Evolutionary conservation across 345 rosid genomes (phyloP).

Genomic region (Populus nigra): DNA sequence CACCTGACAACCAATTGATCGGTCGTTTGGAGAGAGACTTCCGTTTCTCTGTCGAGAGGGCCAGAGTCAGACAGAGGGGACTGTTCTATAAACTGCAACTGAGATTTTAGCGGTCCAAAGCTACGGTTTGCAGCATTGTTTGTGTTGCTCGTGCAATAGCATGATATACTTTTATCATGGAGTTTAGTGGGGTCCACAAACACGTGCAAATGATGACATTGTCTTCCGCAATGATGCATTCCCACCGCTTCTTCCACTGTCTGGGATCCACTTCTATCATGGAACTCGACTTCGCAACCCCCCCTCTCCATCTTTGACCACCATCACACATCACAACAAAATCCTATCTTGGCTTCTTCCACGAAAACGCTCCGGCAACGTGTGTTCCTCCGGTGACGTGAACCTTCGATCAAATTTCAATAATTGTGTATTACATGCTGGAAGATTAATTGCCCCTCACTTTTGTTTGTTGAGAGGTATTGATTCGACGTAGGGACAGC

Average conservation of each 20-base stretch:
- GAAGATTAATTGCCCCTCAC: too few relatives aligned
- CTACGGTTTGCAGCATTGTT: not conserved
- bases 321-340: not conserved
- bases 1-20: too few relatives aligned
- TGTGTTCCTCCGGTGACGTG: not conserved
- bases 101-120: not conserved
- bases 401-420: not conserved
- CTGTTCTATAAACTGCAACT: not conserved
- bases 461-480: not conserved
- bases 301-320: conserved; percentile 43
- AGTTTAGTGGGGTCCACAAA: conserved; percentile 35
- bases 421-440: too few relatives aligned
- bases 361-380: not conserved
- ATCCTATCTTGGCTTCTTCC: not conserved
- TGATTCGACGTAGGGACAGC: not conserved
- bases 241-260: conserved; percentile 67
- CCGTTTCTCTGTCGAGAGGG: too few relatives aligned
- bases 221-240: conserved; percentile 56
- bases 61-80: too few relatives aligned
- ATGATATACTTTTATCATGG: not conserved
- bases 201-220: conserved; percentile 63
- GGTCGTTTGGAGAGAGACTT: too few relatives aligned
- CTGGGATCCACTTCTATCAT: conserved; percentile 49
- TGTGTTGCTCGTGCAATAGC: not conserved
- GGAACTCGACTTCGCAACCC: conserved; percentile 23